phyloP scores from a whole-genome alignment of 148 eudicot genomes.

The Pouteria glomerata region DNA sequence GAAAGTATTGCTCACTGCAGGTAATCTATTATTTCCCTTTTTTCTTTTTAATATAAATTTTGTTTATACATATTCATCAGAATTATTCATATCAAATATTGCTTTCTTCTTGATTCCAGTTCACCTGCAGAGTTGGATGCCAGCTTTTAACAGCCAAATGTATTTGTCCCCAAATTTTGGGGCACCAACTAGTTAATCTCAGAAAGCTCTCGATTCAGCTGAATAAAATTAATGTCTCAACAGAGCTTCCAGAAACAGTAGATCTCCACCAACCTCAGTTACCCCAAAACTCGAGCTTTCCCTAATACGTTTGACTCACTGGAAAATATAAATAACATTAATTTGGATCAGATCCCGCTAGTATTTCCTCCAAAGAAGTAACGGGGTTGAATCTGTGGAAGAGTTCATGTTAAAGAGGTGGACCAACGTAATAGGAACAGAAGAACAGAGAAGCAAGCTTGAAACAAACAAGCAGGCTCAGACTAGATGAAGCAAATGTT shows the following conservation, averaged over 20 bases:
- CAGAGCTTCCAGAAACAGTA: constrained; percentile 22
- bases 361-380: constrained; percentile 20
- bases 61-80: too few species aligned
- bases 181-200: constrained; percentile 27
- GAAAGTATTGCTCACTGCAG: constrained; percentile 45
- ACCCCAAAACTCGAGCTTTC: constrained; percentile 30
- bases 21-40: constrained; percentile 15
- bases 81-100: background rate
- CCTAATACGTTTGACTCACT: constrained; percentile 30
- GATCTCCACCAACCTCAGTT: constrained; percentile 37
- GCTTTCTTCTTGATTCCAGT: constrained; percentile 4
- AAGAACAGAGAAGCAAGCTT: constrained; percentile 16
- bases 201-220: constrained; percentile 23
- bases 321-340: constrained; percentile 20
- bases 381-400: constrained; percentile 30
- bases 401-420: constrained; percentile 29
- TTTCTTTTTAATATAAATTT: too few species aligned
- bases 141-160: constrained; percentile 26
- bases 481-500: constrained; percentile 19
- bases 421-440: constrained; percentile 15
- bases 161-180: constrained; percentile 32
- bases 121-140: constrained; percentile 34
- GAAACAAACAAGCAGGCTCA: constrained; percentile 14
- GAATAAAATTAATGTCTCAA: constrained; percentile 28
- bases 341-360: constrained; percentile 35